These are phyloP conservation scores for Exserohilum rostratum DNA, from an alignment of 2,329 filamentous ascomycete genomes.

Conservation along the genomic window DNA sequence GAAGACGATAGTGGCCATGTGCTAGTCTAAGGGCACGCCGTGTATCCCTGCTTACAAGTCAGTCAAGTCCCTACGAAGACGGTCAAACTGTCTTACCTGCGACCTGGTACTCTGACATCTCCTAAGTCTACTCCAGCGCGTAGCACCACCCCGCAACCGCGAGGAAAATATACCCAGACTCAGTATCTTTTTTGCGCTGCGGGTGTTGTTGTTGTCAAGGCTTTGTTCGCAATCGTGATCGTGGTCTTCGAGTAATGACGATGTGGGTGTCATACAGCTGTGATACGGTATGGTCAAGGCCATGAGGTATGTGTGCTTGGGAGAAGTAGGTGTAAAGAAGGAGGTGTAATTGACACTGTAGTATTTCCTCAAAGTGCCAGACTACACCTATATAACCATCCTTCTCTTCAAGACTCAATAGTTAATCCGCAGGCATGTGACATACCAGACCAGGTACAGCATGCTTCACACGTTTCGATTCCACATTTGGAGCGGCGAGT, in stretches of 20 bases:
- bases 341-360: too few relatives aligned
- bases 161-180: slow-evolving; percentile 42
- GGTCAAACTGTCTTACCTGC: slow-evolving; percentile 35
- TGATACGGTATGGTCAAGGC: too few relatives aligned
- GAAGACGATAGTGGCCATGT: not conserved
- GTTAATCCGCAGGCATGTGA: too few relatives aligned
- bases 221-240: slow-evolving; percentile 39
- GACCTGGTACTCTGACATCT: slow-evolving; percentile 41
- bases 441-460: too few relatives aligned
- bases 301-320: too few relatives aligned
- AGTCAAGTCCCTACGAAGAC: too few relatives aligned
- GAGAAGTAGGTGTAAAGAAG: too few relatives aligned
- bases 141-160: slow-evolving; percentile 41
- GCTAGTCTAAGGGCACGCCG: slow-evolving; percentile 33
- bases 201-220: too few relatives aligned
- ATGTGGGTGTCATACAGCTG: slow-evolving; percentile 35
- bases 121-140: slow-evolving; percentile 39
- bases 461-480: slow-evolving; percentile 25
- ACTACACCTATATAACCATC: too few relatives aligned
- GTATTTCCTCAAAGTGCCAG: too few relatives aligned
- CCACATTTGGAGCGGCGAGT: not conserved
- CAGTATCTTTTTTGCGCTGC: slow-evolving; percentile 38
- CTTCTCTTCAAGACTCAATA: too few relatives aligned
- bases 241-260: slow-evolving; percentile 42
- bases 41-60: slow-evolving; percentile 43